Conservation (phyloP, 2,329 filamentous ascomycete species). For the Alternaria gaisen region DNA sequence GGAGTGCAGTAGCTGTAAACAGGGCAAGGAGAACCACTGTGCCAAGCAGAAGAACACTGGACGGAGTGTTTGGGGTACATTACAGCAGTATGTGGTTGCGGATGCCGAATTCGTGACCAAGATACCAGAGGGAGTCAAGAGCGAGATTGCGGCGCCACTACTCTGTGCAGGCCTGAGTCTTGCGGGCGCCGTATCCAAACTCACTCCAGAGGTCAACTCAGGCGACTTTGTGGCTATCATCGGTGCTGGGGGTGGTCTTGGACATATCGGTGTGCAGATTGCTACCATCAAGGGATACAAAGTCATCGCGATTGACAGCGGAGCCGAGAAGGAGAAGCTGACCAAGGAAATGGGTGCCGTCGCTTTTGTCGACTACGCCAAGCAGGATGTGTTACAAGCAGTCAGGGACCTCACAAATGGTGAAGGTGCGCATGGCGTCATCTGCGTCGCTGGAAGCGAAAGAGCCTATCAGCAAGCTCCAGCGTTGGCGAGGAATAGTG, state of each 20-base stretch:
- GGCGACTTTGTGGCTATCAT: conserved; percentile 84
- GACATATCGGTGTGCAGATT: conserved; percentile 82
- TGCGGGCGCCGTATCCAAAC: conserved; percentile 85
- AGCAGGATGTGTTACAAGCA: conserved; percentile 53
- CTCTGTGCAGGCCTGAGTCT: conserved; percentile 61
- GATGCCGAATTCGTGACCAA: conserved; percentile 43
- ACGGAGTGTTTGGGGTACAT: conserved; percentile 46
- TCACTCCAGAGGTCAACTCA: conserved; percentile 74
- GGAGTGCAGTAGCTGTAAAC: conserved; percentile 48
- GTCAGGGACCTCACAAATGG: conserved; percentile 54
- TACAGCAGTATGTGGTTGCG: conserved; percentile 49
- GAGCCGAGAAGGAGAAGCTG: conserved; percentile 78
- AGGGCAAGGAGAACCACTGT: conserved; percentile 54
- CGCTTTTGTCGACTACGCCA: conserved; percentile 81
- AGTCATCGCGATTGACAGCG: conserved; percentile 83
- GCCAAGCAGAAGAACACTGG: conserved; percentile 55
- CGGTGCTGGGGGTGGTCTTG: conserved; percentile 83
- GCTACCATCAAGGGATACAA: conserved; percentile 83
- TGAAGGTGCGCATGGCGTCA: conserved; percentile 57
- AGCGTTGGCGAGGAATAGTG: conserved; percentile 55
- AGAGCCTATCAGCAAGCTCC: conserved; percentile 56
- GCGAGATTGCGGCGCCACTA: conserved; percentile 49
- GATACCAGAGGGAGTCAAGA: conserved; percentile 49
- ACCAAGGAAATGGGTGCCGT: conserved; percentile 74
- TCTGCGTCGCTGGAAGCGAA: conserved; percentile 58